Base-by-base conservation (phyloP, 2,329 filamentous ascomycete genomes). In the Aspergillus proliferans region DNA sequence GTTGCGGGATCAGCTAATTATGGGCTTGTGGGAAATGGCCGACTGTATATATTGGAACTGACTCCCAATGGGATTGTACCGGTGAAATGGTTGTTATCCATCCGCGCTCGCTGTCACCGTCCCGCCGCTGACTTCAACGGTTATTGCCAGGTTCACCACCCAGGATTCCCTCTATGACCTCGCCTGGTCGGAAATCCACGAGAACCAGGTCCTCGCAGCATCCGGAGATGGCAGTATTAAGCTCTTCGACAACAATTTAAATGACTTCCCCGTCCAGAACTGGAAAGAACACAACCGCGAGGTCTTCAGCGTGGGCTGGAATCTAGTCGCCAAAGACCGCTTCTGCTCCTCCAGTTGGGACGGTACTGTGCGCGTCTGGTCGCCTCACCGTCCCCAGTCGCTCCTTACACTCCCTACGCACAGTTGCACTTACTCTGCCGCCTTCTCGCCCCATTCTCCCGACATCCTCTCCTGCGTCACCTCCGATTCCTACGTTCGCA, bases 161-260 rank as follows among this genome's bases (percentile, higher is more conserved):
- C 94, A 97, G 75, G 93, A 98, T 70, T 88, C 91, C 41, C 85
- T 97, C 56, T 98, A 95, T 71, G 93, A 98, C 71, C 78, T 93
- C 47, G 82, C 91, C 22, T 97, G 93, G 90, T 95, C 90, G 15
- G 93, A 98, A 74, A 82, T 89, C 58, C 91, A 98, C 74, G 92
- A 96, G 74, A 95, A 93, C 71, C 93, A 98, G 73, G 76, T 96
- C 46, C 80, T 95, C 18, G 85, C 86, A 1, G 91, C 90, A 0
- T 91, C 88, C 58, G 93, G 93, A 55, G 93, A 98, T 72, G 93
- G 93, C 48, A 92, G 88, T 47, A 80, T 98, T 63, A 96, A 96
- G 73, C 82, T 98, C 43, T 98, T 93, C 70, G 93, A 98, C 71
- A 80, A 91, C 28, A 82, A 80, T 3, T 79, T 94, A 30, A 77